Evolutionary conservation across 2,329 filamentous ascomycete genomes (phyloP).

Genomic region (Endoconidiophora laricicola): DNA sequence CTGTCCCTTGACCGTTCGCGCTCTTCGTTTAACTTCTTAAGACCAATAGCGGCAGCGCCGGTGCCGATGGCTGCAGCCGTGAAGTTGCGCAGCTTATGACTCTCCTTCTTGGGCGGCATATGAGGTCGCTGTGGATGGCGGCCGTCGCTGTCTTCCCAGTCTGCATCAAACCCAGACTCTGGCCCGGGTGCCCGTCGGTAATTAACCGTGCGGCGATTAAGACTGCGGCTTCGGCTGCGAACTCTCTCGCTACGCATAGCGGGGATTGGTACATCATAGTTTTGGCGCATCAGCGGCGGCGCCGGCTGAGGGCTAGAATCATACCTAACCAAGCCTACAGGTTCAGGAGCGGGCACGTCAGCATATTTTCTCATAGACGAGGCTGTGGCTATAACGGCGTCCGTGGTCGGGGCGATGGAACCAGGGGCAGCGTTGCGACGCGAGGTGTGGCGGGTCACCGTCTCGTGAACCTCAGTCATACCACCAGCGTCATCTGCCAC

Average conservation of each 20-base stretch:
- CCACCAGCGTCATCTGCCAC: background rate
- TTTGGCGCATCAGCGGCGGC: background rate
- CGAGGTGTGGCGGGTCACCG: background rate
- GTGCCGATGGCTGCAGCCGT: conserved; percentile 37
- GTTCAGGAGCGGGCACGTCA: too few relatives aligned
- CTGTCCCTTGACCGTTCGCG: conserved; percentile 21
- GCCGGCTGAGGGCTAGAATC: background rate
- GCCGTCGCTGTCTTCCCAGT: conserved; percentile 19
- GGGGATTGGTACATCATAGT: background rate
- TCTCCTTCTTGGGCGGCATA: conserved; percentile 23
- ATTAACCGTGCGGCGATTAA: conserved; percentile 2
- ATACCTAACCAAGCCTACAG: background rate
- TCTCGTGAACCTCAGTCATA: background rate
- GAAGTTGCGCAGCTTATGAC: conserved; percentile 37
- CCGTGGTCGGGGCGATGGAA: background rate
- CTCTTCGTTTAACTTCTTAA: conserved; percentile 36
- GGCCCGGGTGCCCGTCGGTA: conserved; percentile 15
- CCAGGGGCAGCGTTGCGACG: background rate
- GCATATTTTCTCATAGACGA: background rate
- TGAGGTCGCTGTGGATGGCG: background rate
- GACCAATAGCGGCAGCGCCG: conserved; percentile 44
- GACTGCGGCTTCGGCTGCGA: background rate
- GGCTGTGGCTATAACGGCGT: conserved; percentile 1
- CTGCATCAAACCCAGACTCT: conserved; percentile 3
- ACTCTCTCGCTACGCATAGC: background rate